Conservation (phyloP, 2,329 filamentous ascomycete genomes). For the Diaporthe sp. region DNA sequence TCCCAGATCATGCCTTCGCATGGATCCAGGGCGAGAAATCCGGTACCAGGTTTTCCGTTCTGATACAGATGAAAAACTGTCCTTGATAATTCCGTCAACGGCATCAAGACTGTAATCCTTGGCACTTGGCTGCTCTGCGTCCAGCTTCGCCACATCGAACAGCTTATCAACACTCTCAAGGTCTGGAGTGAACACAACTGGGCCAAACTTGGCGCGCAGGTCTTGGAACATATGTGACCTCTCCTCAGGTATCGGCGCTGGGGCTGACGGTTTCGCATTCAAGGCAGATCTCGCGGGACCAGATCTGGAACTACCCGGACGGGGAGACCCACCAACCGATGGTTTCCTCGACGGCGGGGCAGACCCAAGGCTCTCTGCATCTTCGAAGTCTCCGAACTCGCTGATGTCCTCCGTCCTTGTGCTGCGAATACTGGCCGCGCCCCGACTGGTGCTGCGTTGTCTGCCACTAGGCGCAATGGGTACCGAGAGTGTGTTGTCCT, state of each 20-base stretch:
- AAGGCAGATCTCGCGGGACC: constrained; percentile 32
- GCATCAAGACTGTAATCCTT: constrained; percentile 49
- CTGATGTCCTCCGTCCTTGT: constrained; percentile 41
- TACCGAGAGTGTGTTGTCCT: constrained; percentile 32
- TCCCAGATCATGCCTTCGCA: constrained; percentile 68
- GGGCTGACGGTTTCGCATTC: not conserved
- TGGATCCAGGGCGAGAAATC: constrained; percentile 71
- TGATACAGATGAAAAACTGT: constrained; percentile 67
- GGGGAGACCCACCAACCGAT: constrained; percentile 29
- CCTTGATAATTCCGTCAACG: constrained; percentile 62
- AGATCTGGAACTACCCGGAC: constrained; percentile 22
- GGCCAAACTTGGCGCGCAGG: constrained; percentile 49
- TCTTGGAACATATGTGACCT: constrained; percentile 39
- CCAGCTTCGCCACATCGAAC: constrained; percentile 55
- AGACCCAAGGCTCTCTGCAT: constrained; percentile 40
- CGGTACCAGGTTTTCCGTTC: constrained; percentile 77
- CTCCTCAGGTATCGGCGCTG: constrained; percentile 22
- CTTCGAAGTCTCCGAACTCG: constrained; percentile 52
- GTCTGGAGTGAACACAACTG: constrained; percentile 46
- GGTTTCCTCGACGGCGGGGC: constrained; percentile 37
- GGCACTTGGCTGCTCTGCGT: constrained; percentile 41
- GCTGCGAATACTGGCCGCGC: constrained; percentile 31
- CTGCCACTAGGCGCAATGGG: constrained; percentile 20
- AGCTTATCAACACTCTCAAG: constrained; percentile 47
- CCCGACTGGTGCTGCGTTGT: constrained; percentile 38